Evolutionary conservation across 768 basidiomycete species (phyloP).

Genomic region (Phaffia australis): DNA sequence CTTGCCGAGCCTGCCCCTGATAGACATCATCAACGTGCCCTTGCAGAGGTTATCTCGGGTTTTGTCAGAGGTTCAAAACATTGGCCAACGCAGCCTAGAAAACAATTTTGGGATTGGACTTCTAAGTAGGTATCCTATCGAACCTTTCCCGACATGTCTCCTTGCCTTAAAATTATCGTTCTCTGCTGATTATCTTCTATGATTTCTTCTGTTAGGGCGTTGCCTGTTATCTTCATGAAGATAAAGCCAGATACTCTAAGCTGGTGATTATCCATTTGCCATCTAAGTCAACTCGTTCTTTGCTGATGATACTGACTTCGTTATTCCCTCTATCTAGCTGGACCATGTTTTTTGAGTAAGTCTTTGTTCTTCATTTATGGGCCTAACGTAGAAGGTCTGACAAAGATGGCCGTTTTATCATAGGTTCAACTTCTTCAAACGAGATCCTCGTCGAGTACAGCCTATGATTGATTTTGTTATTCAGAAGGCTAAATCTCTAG

Average conservation of each 20-base stretch:
- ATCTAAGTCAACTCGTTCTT: constrained; percentile 39
- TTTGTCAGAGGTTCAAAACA: constrained; percentile 74
- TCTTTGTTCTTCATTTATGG: neutral
- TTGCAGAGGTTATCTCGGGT: constrained; percentile 69
- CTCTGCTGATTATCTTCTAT: neutral
- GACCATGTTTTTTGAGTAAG: constrained; percentile 45
- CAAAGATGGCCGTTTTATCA: neutral
- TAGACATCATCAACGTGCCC: constrained; percentile 72
- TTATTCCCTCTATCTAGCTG: constrained; percentile 33
- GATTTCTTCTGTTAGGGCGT: constrained; percentile 16
- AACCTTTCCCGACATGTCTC: constrained; percentile 41
- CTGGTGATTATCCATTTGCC: constrained; percentile 62
- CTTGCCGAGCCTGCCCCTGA: constrained; percentile 52
- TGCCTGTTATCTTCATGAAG: constrained; percentile 56
- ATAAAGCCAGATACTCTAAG: constrained; percentile 75
- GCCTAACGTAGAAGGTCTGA: neutral
- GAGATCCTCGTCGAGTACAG: constrained; percentile 68
- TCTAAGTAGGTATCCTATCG: no score
- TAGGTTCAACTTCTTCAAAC: constrained; percentile 43
- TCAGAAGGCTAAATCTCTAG: constrained; percentile 47
- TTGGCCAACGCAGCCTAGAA: constrained; percentile 52
- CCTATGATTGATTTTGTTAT: constrained; percentile 67
- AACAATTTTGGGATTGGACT: constrained; percentile 60
- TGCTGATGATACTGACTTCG: constrained; percentile 15
- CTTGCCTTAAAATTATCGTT: neutral